A percentile compares a stretch with the other conserved stretches of the same genome.
Evolutionary conservation across 306 rosid genomes (phyloP).

Genomic region (Medicago arabica): DNA sequence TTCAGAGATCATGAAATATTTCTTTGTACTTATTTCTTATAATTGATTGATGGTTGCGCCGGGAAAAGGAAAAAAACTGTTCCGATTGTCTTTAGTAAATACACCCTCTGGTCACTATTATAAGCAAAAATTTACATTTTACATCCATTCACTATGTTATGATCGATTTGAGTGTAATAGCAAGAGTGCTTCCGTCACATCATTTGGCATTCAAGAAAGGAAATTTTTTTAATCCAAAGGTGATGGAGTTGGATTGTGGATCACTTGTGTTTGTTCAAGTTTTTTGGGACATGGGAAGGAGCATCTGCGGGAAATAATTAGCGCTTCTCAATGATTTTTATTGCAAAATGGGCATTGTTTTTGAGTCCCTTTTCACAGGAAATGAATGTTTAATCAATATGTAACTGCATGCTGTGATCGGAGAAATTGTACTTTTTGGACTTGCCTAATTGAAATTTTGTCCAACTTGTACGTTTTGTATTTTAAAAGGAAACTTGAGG

Average conservation of each 20-base stretch:
- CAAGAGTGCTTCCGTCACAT: background rate
- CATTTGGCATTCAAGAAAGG: conserved; percentile 29
- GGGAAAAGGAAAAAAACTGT: background rate
- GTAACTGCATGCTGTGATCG: conserved; percentile 20
- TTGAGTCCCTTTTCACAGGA: background rate
- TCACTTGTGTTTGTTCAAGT: background rate
- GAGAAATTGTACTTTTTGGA: conserved; percentile 9
- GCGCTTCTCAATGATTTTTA: background rate
- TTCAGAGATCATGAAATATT: background rate
- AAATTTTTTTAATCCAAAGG: conserved; percentile 21
- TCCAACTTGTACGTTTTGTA: background rate
- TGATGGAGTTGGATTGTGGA: conserved; percentile 10
- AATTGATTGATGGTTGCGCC: background rate
- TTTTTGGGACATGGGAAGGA: background rate
- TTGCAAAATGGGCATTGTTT: background rate
- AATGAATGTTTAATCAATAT: background rate
- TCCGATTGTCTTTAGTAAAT: background rate
- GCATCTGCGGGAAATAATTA: conserved; percentile 4
- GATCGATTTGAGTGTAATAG: background rate
- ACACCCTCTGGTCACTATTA: too few relatives aligned
- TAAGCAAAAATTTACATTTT: too few relatives aligned
- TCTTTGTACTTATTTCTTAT: background rate
- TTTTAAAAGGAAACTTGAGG: conserved; percentile 5
- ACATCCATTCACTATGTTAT: background rate
- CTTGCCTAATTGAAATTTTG: background rate